Conservation (phyloP, 805 yeast species). For the Teunomyces barrocoloradensis region DNA sequence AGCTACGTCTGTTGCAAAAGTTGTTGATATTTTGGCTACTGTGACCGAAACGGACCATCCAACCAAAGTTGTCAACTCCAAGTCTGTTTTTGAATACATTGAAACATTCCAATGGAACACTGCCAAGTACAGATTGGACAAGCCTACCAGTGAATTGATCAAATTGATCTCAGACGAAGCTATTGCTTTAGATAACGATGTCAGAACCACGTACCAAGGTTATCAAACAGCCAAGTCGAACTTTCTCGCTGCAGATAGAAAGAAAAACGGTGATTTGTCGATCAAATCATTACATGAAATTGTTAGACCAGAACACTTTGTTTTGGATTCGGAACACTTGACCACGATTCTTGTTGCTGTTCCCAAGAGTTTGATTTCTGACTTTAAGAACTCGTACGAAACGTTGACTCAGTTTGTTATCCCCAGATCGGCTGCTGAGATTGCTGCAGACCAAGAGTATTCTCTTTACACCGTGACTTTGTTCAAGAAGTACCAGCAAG, state of each 20-base stretch:
- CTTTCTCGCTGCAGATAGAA: constrained; percentile 84
- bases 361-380: constrained; percentile 60
- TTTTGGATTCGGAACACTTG: constrained; percentile 80
- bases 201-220: constrained; percentile 66
- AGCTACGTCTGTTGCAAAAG: constrained; percentile 64
- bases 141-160: constrained; percentile 74
- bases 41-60: constrained; percentile 24
- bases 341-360: constrained; percentile 86
- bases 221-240: constrained; percentile 83
- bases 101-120: constrained; percentile 85
- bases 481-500: constrained; percentile 75
- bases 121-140: constrained; percentile 81
- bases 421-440: constrained; percentile 78
- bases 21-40: constrained; percentile 65
- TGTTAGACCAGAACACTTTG: constrained; percentile 80
- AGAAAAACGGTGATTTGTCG: constrained; percentile 89
- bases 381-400: constrained; percentile 73
- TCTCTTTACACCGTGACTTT: constrained; percentile 73
- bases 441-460: constrained; percentile 74
- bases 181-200: constrained; percentile 78
- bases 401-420: constrained; percentile 76
- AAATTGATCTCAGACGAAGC: constrained; percentile 73
- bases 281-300: constrained; percentile 88
- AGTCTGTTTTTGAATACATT: constrained; percentile 58
- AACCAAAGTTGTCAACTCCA: constrained; percentile 40